These are phyloP conservation scores for Mycena galopus DNA, from an alignment of 768 basidiomycete genomes.

Conservation along the genomic window DNA sequence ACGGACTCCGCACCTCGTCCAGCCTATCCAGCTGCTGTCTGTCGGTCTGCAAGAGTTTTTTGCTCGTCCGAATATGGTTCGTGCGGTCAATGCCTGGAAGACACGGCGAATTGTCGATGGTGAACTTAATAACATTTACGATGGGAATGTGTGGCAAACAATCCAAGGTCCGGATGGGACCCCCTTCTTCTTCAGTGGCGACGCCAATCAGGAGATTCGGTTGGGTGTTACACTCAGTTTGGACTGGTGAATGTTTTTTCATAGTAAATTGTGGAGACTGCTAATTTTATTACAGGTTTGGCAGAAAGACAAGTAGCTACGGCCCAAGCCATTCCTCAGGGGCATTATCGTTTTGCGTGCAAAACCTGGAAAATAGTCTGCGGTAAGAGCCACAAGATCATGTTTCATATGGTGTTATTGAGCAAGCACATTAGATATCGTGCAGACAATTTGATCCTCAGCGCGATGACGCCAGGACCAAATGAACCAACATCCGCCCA, in stretches of 20 bases:
- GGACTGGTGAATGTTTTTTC: too few relatives aligned
- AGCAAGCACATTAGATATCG: constrained; percentile 4
- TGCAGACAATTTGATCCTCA: constrained; percentile 7
- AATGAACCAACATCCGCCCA: neutral
- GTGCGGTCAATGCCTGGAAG: neutral
- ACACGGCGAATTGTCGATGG: neutral
- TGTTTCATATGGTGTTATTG: neutral
- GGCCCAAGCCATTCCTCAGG: neutral
- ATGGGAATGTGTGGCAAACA: constrained; percentile 2
- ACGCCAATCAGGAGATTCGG: too few relatives aligned
- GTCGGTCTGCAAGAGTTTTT: neutral
- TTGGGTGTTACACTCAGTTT: too few relatives aligned
- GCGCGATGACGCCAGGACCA: neutral
- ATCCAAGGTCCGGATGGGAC: too few relatives aligned
- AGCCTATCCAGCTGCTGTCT: neutral
- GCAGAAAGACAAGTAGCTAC: neutral
- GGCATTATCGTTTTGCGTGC: neutral
- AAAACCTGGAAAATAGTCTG: neutral
- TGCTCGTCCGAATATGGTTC: neutral
- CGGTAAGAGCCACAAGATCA: too few relatives aligned
- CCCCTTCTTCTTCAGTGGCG: too few relatives aligned
- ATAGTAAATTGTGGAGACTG: too few relatives aligned
- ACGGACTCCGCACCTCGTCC: neutral
- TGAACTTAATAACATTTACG: neutral
- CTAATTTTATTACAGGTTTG: too few relatives aligned